Percentiles rank a stretch among this genome's conserved stretches.
Evolutionary conservation across 371 early-diverging fungal species (phyloP).

Genomic region (Mortierella sp.): DNA sequence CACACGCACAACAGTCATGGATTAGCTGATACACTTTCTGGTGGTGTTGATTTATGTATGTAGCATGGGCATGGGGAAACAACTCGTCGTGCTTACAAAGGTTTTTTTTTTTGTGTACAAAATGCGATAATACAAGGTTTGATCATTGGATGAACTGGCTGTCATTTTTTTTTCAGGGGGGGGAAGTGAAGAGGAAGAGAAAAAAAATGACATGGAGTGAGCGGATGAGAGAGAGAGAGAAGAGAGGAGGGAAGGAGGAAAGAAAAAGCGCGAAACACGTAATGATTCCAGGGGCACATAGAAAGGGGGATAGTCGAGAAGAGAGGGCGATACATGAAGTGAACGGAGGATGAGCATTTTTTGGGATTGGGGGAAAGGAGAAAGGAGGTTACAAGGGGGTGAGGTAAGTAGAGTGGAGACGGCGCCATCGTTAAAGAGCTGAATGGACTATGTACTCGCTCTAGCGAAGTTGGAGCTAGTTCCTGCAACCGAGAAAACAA

Average conservation of each 20-base stretch:
- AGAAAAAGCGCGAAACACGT: background rate
- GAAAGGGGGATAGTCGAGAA: background rate
- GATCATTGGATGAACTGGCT: background rate
- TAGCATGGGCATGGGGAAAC: too few species aligned
- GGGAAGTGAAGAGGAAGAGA: background rate
- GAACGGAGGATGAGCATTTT: background rate
- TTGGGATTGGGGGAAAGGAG: too few species aligned
- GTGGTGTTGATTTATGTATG: too few species aligned
- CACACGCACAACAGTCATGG: background rate
- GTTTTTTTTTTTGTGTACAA: background rate
- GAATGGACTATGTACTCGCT: too few species aligned
- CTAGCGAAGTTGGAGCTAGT: too few species aligned
- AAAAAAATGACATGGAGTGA: background rate
- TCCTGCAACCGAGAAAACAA: too few species aligned
- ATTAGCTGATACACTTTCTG: background rate
- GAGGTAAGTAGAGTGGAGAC: too few species aligned
- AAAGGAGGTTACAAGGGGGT: too few species aligned
- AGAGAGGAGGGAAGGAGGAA: background rate
- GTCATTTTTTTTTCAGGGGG: background rate
- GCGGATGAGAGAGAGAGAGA: background rate
- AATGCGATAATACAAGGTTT: background rate
- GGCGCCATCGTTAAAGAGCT: too few species aligned
- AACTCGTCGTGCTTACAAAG: background rate
- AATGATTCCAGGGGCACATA: background rate
- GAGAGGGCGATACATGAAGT: background rate